Base-by-base conservation (phyloP, 2,329 filamentous ascomycete genomes). In the Pezicula rhizophila region DNA sequence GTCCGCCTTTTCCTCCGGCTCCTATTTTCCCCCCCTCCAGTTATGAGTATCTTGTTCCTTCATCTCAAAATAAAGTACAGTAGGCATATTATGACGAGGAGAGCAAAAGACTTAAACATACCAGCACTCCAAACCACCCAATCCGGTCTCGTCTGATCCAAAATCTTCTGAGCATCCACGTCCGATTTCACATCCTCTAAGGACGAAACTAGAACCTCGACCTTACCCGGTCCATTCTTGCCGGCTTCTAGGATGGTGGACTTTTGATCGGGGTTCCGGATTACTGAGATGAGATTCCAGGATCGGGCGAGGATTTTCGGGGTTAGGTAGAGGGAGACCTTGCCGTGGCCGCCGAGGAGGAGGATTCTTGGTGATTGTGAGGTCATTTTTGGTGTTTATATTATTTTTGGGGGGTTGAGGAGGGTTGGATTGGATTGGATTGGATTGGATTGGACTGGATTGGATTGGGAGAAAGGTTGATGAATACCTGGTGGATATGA, bases 261-360 rank as follows among this genome's bases (percentile, higher is more conserved):
- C 39, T 78, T 75, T 57, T 93, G 88, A 0, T 82, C 80, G n/a
- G 79, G 71, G 54, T 82, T 79, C 60, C 89, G 85, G 65, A 95
- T 84, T 52, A 93, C 72, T 64, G 84, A 88, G 51, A 85, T 90
- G 47, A 95, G 85, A 56, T 79, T 80, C 85, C 87, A 92, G 31
- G 79, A 80, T 56, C 83, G 80, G 45, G 81, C 74, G 38, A 93
- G 79, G 7, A 95, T 80, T 51, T 91, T 76, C 1, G 85, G 86
- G 8, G 88, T 93, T 35, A 93, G 76, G 39, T 84, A 70, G 50
- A 87, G 80, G 56, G 87, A 79, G 51, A 93, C 69, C 65, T 90
- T 89, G 70, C 89, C 89, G 70, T 91, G 87, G 60, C 88, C 89
- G 61, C 88, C 88, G 54, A 93, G 79, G 56, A 93, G 69, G 52